A percentile compares a stretch with the other conserved stretches of the same genome.
Evolutionary conservation across 306 rosid species (phyloP).

Genomic region (Malus sylvestris): DNA sequence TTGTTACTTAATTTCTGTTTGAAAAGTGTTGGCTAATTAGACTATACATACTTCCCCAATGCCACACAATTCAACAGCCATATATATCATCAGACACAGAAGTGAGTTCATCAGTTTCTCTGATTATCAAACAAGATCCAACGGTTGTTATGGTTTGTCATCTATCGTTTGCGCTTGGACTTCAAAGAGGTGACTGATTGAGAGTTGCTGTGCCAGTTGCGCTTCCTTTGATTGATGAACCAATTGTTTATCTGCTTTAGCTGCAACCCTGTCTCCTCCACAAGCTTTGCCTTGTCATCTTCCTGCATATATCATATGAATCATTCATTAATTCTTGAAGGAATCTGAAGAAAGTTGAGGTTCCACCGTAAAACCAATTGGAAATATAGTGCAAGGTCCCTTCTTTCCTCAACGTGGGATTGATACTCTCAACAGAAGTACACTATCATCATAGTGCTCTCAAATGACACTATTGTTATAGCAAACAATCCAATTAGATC

Average conservation of each 20-base stretch:
- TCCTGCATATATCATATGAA: conserved; percentile 39
- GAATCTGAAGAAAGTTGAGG: too few relatives aligned
- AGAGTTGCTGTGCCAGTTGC: conserved; percentile 97
- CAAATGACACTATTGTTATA: neutral
- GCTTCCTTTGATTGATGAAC: conserved; percentile 97
- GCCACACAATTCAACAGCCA: conserved; percentile 4
- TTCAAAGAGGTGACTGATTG: conserved; percentile 87
- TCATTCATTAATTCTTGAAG: neutral
- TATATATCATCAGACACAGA: conserved; percentile 8
- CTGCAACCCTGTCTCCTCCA: conserved; percentile 98
- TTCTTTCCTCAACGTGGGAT: too few relatives aligned
- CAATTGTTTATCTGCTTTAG: conserved; percentile 97
- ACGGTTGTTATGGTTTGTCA: neutral
- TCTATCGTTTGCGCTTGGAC: conserved; percentile 94
- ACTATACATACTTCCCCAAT: neutral
- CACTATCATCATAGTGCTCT: neutral
- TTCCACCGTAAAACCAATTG: too few relatives aligned
- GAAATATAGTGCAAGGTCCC: too few relatives aligned
- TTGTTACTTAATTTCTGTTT: neutral
- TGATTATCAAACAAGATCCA: neutral
- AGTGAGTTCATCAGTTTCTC: conserved; percentile 19
- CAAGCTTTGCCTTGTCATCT: conserved; percentile 97
- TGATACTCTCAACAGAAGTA: too few relatives aligned
- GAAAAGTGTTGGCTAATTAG: neutral
- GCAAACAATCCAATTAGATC: neutral